Percentiles rank a stretch among this genome's conserved stretches.
Evolutionary conservation across 371 early-diverging fungal genomes (phyloP).

Genomic region (Lichtheimia hyalospora): DNA sequence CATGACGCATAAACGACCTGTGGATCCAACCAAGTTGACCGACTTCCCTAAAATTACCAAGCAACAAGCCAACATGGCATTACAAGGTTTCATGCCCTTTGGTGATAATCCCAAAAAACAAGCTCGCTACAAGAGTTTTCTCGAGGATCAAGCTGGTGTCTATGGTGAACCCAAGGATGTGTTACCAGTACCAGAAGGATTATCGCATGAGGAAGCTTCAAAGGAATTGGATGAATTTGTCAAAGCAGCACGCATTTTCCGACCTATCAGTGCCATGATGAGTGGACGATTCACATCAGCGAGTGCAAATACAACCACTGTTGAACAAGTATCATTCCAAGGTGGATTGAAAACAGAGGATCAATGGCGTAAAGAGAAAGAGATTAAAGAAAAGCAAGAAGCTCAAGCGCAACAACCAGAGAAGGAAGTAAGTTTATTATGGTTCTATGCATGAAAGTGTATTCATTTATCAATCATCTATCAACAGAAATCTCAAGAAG

Average conservation of each 20-base stretch:
- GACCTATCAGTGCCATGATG: conserved; percentile 77
- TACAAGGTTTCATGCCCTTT: conserved; percentile 89
- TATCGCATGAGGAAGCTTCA: conserved; percentile 53
- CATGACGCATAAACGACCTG: conserved; percentile 24
- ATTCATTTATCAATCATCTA: neutral
- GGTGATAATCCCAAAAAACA: conserved; percentile 74
- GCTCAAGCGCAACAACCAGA: conserved; percentile 4
- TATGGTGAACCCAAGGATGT: conserved; percentile 30
- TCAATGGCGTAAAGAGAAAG: conserved; percentile 44
- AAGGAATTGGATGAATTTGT: conserved; percentile 81
- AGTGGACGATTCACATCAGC: conserved; percentile 78
- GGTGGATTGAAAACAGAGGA: conserved; percentile 56
- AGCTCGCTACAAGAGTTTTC: conserved; percentile 70
- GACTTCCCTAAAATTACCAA: conserved; percentile 62
- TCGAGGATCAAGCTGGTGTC: conserved; percentile 67
- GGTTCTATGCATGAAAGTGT: too few species aligned
- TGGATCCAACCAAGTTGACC: conserved; percentile 30
- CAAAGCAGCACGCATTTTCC: conserved; percentile 81
- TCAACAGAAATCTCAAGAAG: conserved; percentile 42
- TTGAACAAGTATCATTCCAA: conserved; percentile 41
- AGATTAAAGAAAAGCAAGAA: conserved; percentile 23
- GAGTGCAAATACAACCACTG: conserved; percentile 12
- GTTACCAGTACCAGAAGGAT: conserved; percentile 49
- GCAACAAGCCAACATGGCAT: conserved; percentile 67
- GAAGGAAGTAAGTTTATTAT: conserved; percentile 16